phyloP scores from a whole-genome alignment of 169 alveolate species.

The Babesia sp. region DNA sequence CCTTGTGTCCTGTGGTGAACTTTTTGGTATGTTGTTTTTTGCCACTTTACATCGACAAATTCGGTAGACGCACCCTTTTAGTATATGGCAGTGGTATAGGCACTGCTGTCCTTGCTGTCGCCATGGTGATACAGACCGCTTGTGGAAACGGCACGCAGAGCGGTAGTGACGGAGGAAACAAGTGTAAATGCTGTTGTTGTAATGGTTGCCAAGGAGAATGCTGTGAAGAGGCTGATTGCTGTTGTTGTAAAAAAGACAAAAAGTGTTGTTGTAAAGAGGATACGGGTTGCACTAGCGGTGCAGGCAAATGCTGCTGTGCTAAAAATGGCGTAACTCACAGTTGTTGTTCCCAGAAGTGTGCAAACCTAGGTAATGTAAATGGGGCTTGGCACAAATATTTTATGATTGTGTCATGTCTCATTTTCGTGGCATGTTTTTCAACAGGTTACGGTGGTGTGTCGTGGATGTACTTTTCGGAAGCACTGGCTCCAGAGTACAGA shows the following conservation, averaged over 20 bases:
- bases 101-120: constrained; percentile 56
- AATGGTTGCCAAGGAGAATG: background rate
- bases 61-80: constrained; percentile 81
- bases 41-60: constrained; percentile 72
- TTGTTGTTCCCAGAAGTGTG: background rate
- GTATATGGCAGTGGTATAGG: constrained; percentile 68
- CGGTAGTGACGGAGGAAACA: background rate
- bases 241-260: background rate
- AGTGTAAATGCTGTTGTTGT: background rate
- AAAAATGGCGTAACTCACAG: too few species aligned
- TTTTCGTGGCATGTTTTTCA: constrained; percentile 79
- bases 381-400: constrained; percentile 19
- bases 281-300: too few species aligned
- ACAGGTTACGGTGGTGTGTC: constrained; percentile 82
- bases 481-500: constrained; percentile 80
- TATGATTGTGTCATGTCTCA: constrained; percentile 63
- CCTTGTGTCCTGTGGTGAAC: constrained; percentile 63
- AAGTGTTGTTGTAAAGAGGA: background rate
- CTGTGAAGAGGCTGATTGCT: background rate
- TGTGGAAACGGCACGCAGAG: background rate
- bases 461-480: constrained; percentile 83
- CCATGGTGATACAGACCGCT: constrained; percentile 38
- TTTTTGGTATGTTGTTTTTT: constrained; percentile 75
- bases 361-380: background rate
- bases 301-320: too few species aligned